phyloP scores from a whole-genome alignment of 768 basidiomycete species.

The Lyophyllum shimeji region DNA sequence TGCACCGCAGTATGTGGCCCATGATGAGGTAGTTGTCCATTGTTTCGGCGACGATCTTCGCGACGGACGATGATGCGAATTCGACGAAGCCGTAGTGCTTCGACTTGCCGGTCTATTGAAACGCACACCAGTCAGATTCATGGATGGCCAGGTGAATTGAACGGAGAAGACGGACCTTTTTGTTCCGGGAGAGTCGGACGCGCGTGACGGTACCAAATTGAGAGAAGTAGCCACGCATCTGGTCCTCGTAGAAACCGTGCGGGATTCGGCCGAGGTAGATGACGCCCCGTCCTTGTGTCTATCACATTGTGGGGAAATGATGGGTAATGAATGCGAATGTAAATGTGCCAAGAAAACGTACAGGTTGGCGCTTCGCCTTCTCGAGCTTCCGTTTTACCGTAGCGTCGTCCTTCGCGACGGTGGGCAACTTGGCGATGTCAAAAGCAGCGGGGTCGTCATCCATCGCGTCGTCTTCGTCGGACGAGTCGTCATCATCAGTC shows the following conservation, averaged over 20 bases:
- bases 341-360: slow-evolving; percentile 34
- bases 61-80: slow-evolving; percentile 86
- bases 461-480: slow-evolving; percentile 65
- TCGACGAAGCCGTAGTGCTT: slow-evolving; percentile 98
- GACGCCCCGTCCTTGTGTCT: slow-evolving; percentile 73
- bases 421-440: slow-evolving; percentile 76
- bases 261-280: slow-evolving; percentile 90
- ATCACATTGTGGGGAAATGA: background rate
- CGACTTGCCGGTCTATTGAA: slow-evolving; percentile 80
- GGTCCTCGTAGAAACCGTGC: slow-evolving; percentile 96
- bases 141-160: background rate
- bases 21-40: slow-evolving; percentile 98
- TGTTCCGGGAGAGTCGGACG: slow-evolving; percentile 88
- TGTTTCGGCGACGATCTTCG: slow-evolving; percentile 94
- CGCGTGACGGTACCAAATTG: slow-evolving; percentile 94
- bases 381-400: slow-evolving; percentile 66
- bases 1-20: slow-evolving; percentile 92
- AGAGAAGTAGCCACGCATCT: slow-evolving; percentile 88
- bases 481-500: slow-evolving; percentile 75
- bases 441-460: slow-evolving; percentile 53
- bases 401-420: slow-evolving; percentile 85
- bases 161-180: slow-evolving; percentile 57
- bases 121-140: background rate
- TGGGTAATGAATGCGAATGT: slow-evolving; percentile 3
- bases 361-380: slow-evolving; percentile 64